Base-by-base conservation (phyloP, 305 asterid species). In the Ruellia speciosa region DNA sequence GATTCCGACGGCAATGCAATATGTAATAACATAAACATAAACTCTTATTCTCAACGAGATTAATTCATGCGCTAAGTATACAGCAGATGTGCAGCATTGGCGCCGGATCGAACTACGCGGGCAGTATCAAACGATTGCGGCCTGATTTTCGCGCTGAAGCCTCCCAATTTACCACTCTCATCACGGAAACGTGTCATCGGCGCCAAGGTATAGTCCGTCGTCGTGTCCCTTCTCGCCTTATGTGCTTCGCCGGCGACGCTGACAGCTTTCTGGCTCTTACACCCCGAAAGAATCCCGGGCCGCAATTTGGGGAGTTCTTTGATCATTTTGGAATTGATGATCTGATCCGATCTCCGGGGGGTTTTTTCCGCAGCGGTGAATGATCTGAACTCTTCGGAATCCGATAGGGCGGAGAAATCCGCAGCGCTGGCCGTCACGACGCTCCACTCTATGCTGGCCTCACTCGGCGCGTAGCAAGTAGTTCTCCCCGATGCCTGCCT, bases 361-460 rank as follows among this genome's bases (percentile, higher is more conserved):
- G 58, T 54, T 11, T 6, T 60, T 13, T 66, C 20, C 62, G 63
- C 58, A 15, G 65, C 14, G 15, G 70, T 19, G 1, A 60, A 47
- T 0, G 41, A 48, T 59, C 65, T 52, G 0, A 65, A 18, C 37
- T 89, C 93, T 20, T 84, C 88, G 0, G 75, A 48, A 54, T 85
- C 96, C 0, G 95, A 85, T 52, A 73, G 57, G 0, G 62, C 59
- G 3, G 96, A 76, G 75, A 82, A 84, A 81, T 81, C 90, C 0
- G 86, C 93, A 3, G 93, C 90, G 45, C 90, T 89, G 41, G 94
- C 96, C 0, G 97, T 87, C 6, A 81, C 70, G 0, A 87, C 86
- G 31, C 96, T 89, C 97, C 97, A 89, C 66, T 87, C 94, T 62
- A 89, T 71, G 68, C 97, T 89, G 18, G 84, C 94, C 66, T 89